Percentiles rank a stretch among this genome's conserved stretches.
phyloP scores from a whole-genome alignment of 441 rosid species.

The Eutrema salsugineum region DNA sequence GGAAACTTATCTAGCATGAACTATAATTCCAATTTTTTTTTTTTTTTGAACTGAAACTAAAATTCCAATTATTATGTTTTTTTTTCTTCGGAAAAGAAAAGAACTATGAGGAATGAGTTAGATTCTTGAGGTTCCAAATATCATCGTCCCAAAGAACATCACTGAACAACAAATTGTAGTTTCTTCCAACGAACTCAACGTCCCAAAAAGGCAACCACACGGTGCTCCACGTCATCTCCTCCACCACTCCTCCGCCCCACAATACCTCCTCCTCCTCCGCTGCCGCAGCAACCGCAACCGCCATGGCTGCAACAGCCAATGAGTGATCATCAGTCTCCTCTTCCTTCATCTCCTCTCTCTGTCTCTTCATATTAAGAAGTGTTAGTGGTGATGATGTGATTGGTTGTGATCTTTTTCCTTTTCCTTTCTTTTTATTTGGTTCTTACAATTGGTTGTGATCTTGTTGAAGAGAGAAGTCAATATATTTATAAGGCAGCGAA shows the following conservation, averaged over 20 bases:
- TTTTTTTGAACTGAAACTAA: neutral
- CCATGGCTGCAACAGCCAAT: slow-evolving; percentile 22
- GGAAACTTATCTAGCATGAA: neutral
- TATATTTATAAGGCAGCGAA: slow-evolving; percentile 19
- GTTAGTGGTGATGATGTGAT: neutral
- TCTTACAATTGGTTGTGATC: neutral
- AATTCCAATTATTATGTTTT: neutral
- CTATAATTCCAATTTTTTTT: neutral
- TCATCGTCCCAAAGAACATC: slow-evolving; percentile 67
- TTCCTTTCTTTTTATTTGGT: too few species aligned
- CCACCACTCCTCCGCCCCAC: slow-evolving; percentile 38
- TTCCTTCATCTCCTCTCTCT: slow-evolving; percentile 27
- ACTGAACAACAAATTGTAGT: slow-evolving; percentile 36
- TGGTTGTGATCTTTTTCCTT: neutral
- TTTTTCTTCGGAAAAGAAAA: neutral
- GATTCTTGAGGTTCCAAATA: slow-evolving; percentile 58
- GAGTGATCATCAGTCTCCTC: slow-evolving; percentile 24
- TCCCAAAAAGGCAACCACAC: slow-evolving; percentile 62
- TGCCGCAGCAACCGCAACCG: slow-evolving; percentile 22
- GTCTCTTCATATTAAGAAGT: slow-evolving; percentile 41
- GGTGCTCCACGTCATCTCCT: slow-evolving; percentile 62
- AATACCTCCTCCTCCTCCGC: slow-evolving; percentile 35
- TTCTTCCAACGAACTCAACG: slow-evolving; percentile 47
- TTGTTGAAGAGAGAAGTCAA: slow-evolving; percentile 8
- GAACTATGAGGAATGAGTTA: slow-evolving; percentile 13